Evolutionary conservation across 352 stramenopile species (phyloP).

Genomic region (Pythium sp.): DNA sequence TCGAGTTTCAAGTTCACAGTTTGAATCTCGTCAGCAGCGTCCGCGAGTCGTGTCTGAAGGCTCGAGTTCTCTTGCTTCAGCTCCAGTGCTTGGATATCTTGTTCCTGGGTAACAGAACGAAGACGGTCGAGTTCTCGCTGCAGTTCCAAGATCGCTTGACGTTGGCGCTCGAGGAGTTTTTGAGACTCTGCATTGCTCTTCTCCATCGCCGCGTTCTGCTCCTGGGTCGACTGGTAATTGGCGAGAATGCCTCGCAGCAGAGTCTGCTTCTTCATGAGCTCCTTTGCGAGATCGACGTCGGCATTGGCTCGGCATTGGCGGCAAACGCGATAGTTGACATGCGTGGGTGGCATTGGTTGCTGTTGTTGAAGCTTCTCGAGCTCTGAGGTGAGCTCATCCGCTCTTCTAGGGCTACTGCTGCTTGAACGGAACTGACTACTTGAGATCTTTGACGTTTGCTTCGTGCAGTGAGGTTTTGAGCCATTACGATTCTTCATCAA

Average conservation of each 20-base stretch:
- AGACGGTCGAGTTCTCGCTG: constrained; percentile 7
- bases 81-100: neutral
- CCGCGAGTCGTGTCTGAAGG: constrained; percentile 7
- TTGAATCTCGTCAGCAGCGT: constrained; percentile 11
- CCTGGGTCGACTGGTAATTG: constrained; percentile 26
- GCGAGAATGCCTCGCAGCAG: constrained; percentile 22
- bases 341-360: neutral
- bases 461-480: neutral
- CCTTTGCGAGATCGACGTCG: constrained; percentile 31
- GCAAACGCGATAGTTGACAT: constrained; percentile 25
- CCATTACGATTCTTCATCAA: neutral
- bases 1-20: constrained; percentile 2
- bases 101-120: neutral
- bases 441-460: neutral
- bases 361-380: neutral
- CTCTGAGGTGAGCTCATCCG: neutral
- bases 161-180: constrained; percentile 1
- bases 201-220: constrained; percentile 9
- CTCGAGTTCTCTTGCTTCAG: constrained; percentile 2
- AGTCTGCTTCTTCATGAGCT: constrained; percentile 30
- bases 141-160: constrained; percentile 4
- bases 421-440: neutral
- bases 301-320: constrained; percentile 27
- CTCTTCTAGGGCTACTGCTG: constrained; percentile 1
- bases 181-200: constrained; percentile 2